Base-by-base conservation (phyloP, 2,329 filamentous ascomycete genomes). In the Didymella keratinophila region DNA sequence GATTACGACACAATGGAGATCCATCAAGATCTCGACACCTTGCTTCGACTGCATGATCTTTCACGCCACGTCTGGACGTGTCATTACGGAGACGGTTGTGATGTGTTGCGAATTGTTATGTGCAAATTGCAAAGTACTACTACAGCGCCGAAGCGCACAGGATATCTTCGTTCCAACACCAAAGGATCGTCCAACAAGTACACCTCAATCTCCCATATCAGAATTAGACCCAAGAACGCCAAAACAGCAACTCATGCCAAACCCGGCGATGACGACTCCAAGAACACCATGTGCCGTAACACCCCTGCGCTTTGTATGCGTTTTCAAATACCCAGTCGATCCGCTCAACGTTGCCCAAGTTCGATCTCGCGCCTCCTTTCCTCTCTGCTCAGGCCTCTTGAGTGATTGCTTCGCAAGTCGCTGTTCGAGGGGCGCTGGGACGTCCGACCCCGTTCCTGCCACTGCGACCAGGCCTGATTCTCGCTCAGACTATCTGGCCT, bases 331-430 rank as follows among this genome's bases (percentile, higher is more conserved):
- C 23, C 32, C 9, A 9, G 8, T 4, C 8, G 9, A 25, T 16
- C 5, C 23, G 39, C 18, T 67, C 52, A 68, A 39, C 49, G 34
- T 48, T 48, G 56, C 10, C 77, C 76, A 49, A 77, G 57, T 62
- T 80, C 78, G 56, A 80, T 80, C 63, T 80, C 76, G 49, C 73
- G 56, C 63, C 78, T 69, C 52, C 78, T 64, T 60, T 78, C 74
- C 50, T 76, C 76, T n/a, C 75, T 69, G 45, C 76, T 78, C 36
- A 76, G 48, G 8, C 64, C 72, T 52, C 76, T 63, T 20, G 72
- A 75, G 39, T 76, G 73, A 21, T 45, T 71, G 53, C 71, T 73
- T 11, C 57, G 45, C 3, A 56, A 62, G 46, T 64, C 68, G n/a
- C 61, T 62, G 52, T 69, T 73, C 1, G 64, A 51, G 1, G 71